Percentiles rank a stretch among this genome's conserved stretches.
Conservation (phyloP, 768 basidiomycete genomes). For the Russula virescens region DNA sequence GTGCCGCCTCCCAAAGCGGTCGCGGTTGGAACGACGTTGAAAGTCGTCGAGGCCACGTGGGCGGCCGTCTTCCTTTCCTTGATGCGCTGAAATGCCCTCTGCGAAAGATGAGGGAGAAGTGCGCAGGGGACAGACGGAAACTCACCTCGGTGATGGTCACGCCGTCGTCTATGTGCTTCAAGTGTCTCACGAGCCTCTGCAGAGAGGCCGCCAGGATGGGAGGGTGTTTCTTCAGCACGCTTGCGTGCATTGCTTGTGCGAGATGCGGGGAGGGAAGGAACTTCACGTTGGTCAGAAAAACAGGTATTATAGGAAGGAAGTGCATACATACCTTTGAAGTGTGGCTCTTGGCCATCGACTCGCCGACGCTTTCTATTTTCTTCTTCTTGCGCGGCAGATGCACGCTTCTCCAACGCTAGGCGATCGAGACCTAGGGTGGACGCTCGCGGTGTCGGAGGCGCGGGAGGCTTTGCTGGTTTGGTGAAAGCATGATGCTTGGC, state of each 20-base stretch:
- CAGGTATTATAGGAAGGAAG: not conserved
- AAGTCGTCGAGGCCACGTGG: constrained; percentile 88
- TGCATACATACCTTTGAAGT: constrained; percentile 74
- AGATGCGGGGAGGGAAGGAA: constrained; percentile 66
- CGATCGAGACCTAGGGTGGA: constrained; percentile 85
- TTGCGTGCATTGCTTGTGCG: constrained; percentile 57
- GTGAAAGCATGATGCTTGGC: constrained; percentile 74
- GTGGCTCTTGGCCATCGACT: constrained; percentile 52
- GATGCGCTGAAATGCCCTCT: constrained; percentile 69
- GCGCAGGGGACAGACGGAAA: not conserved
- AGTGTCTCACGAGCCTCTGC: constrained; percentile 63
- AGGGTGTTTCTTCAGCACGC: constrained; percentile 86
- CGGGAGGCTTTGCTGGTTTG: constrained; percentile 62
- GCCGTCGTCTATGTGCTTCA: constrained; percentile 68
- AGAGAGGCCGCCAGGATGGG: constrained; percentile 85
- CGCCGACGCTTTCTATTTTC: constrained; percentile 62
- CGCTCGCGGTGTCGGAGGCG: constrained; percentile 69
- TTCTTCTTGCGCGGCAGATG: constrained; percentile 38
- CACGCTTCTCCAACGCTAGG: constrained; percentile 84
- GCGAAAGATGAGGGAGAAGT: not conserved
- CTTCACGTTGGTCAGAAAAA: constrained; percentile 35
- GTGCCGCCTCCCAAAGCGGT: constrained; percentile 35
- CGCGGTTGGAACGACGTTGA: constrained; percentile 84
- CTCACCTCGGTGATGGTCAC: constrained; percentile 65
- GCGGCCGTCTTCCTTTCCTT: constrained; percentile 49